A percentile compares a stretch with the other conserved stretches of the same genome.
Evolutionary conservation across 2,329 filamentous ascomycete species (phyloP).

Genomic region (Ceratocystis papillata): DNA sequence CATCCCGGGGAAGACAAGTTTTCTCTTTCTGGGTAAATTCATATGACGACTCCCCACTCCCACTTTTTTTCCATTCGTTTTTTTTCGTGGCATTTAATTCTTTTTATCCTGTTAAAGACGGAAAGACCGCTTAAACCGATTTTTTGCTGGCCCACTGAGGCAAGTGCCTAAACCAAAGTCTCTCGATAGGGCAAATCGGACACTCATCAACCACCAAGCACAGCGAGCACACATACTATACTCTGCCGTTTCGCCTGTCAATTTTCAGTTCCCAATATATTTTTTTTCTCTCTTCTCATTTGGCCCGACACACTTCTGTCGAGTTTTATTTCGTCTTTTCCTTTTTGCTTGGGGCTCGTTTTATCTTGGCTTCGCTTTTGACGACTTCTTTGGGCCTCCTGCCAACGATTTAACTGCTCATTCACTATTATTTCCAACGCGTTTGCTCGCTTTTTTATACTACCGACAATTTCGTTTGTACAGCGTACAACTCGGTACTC

Average conservation of each 20-base stretch:
- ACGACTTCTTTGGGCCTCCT: background rate
- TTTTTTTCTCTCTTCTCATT: background rate
- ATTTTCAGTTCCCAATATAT: background rate
- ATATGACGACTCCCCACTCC: background rate
- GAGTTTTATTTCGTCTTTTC: slow-evolving; percentile 3
- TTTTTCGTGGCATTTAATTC: background rate
- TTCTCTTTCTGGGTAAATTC: slow-evolving; percentile 6
- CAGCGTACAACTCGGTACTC: too few relatives aligned
- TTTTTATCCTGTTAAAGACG: background rate
- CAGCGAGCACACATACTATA: background rate
- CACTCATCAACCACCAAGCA: background rate
- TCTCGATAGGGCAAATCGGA: background rate
- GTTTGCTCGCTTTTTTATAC: background rate
- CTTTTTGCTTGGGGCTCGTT: background rate
- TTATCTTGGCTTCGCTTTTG: background rate
- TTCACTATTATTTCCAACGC: background rate
- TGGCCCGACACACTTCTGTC: background rate
- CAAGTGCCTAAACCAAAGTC: background rate
- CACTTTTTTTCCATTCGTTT: background rate
- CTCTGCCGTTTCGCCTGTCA: background rate
- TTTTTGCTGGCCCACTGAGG: slow-evolving; percentile 6
- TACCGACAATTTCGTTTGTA: too few relatives aligned
- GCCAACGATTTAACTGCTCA: background rate
- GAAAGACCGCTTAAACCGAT: slow-evolving; percentile 7
- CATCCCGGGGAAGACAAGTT: background rate